Evolutionary conservation across 805 yeast genomes (phyloP).

Genomic region (Peterozyma xylosa): DNA sequence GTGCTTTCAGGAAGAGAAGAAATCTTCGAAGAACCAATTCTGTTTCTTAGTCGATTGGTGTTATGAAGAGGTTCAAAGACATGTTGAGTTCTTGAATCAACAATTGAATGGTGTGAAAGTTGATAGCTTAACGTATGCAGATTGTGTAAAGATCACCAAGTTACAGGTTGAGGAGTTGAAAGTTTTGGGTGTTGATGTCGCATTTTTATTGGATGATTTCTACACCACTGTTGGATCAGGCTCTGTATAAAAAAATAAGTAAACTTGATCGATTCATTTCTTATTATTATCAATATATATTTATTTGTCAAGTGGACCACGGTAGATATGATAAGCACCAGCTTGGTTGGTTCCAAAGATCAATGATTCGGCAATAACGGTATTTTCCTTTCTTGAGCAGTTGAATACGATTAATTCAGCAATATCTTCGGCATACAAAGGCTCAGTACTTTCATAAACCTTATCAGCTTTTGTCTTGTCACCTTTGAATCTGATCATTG

Average conservation of each 20-base stretch:
- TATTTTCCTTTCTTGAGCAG: constrained; percentile 47
- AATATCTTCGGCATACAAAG: constrained; percentile 50
- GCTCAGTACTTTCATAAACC: constrained; percentile 48
- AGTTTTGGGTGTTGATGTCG: constrained; percentile 65
- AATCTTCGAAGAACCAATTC: constrained; percentile 13
- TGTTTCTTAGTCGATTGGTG: constrained; percentile 74
- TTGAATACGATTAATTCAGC: constrained; percentile 56
- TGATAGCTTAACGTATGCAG: constrained; percentile 41
- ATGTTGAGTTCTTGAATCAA: constrained; percentile 52
- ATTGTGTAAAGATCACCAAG: constrained; percentile 45
- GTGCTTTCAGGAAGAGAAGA: constrained; percentile 33
- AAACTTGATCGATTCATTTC: not conserved
- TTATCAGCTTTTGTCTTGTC: constrained; percentile 44
- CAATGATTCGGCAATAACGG: constrained; percentile 62
- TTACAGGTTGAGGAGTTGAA: constrained; percentile 59
- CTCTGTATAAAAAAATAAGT: not conserved
- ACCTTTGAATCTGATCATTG: constrained; percentile 52
- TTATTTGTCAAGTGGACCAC: constrained; percentile 5
- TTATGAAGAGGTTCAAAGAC: constrained; percentile 51
- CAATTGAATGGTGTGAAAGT: constrained; percentile 60
- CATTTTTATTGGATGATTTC: constrained; percentile 48
- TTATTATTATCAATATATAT: not conserved
- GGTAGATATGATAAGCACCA: constrained; percentile 47
- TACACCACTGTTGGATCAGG: constrained; percentile 4
- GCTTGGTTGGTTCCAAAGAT: constrained; percentile 77